Percentiles rank a stretch among this genome's conserved stretches.
phyloP scores from a whole-genome alignment of 2,329 filamentous ascomycete genomes.

The Atkinsonella texensis region DNA sequence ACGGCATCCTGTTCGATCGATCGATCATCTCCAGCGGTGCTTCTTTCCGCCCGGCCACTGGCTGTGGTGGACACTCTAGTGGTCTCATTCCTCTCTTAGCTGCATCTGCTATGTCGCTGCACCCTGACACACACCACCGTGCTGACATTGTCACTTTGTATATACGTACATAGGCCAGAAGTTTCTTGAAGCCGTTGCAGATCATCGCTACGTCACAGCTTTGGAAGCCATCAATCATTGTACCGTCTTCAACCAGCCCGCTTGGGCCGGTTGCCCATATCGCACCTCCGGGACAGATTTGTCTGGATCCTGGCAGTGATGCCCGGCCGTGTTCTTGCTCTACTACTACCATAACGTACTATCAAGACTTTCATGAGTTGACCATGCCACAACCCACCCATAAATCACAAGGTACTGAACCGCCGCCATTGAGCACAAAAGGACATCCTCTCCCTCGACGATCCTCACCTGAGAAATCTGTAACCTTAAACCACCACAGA shows the following conservation, averaged over 20 bases:
- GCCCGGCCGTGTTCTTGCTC: background rate
- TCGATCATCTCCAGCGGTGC: background rate
- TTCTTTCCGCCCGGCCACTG: background rate
- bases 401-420: conserved; percentile 14
- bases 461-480: conserved; percentile 31
- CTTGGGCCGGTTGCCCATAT: background rate
- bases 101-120: background rate
- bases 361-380: conserved; percentile 7
- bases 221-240: background rate
- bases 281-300: background rate
- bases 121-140: background rate
- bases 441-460: conserved; percentile 33
- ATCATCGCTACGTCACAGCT: conserved; percentile 4
- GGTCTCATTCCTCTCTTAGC: background rate
- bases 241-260: background rate
- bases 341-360: background rate
- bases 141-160: background rate
- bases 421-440: conserved; percentile 14
- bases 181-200: background rate
- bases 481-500: conserved; percentile 35
- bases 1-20: conserved; percentile 1
- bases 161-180: background rate
- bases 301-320: background rate
- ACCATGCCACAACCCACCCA: conserved; percentile 20
- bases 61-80: background rate